Percentiles rank a stretch among this genome's conserved stretches.
phyloP scores from a whole-genome alignment of 352 stramenopile species.

The Globisporangium perplexum region DNA sequence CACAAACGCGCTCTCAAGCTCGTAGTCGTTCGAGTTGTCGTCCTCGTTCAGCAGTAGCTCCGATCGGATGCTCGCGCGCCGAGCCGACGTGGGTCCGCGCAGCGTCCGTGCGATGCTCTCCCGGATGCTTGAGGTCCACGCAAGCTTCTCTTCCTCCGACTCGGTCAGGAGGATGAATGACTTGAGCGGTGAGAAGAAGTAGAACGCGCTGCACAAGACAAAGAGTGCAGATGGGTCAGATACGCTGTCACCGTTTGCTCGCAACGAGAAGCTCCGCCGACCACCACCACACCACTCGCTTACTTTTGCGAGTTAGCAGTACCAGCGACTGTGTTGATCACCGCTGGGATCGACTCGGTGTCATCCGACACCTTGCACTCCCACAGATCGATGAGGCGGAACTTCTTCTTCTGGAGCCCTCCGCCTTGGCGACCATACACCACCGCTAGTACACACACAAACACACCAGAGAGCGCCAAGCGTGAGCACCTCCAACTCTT shows the following conservation, averaged over 20 bases:
- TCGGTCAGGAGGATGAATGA: constrained; percentile 80
- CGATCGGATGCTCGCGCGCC: constrained; percentile 51
- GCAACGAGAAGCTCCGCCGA: neutral
- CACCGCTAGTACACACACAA: constrained; percentile 32
- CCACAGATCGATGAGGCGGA: constrained; percentile 71
- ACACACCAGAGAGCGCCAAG: neutral
- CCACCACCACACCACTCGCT: constrained; percentile 5
- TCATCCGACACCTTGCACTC: constrained; percentile 75
- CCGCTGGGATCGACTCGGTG: constrained; percentile 58
- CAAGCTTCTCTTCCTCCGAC: constrained; percentile 51
- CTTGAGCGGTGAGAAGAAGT: constrained; percentile 83
- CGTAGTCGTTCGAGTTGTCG: constrained; percentile 47
- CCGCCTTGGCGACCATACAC: constrained; percentile 56
- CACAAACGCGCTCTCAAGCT: constrained; percentile 62
- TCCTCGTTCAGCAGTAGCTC: constrained; percentile 64
- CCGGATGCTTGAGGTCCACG: constrained; percentile 59
- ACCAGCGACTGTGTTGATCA: constrained; percentile 49
- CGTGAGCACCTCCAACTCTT: neutral
- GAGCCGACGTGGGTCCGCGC: constrained; percentile 31
- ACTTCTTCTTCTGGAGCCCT: constrained; percentile 77
- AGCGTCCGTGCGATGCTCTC: constrained; percentile 60
- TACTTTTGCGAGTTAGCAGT: constrained; percentile 57
- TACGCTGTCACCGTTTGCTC: too few species aligned
- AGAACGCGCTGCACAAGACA: constrained; percentile 52
- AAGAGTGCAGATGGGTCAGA: neutral